A percentile compares a stretch with the other conserved stretches of the same genome.
phyloP scores from a whole-genome alignment of 257 asterid species.

The Salvia splendens region DNA sequence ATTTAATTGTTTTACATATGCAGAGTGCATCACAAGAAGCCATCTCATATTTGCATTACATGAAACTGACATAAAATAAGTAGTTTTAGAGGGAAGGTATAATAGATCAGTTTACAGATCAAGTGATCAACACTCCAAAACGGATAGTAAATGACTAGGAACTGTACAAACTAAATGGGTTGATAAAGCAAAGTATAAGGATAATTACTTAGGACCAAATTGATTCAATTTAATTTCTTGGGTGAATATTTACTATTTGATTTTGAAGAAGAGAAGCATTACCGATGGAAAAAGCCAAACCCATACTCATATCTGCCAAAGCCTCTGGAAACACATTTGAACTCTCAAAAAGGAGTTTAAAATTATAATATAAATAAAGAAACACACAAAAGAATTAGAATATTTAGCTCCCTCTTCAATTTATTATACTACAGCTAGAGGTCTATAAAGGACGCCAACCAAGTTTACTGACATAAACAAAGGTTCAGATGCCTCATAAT shows the following conservation, averaged over 20 bases:
- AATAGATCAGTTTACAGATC: background rate
- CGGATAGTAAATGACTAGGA: background rate
- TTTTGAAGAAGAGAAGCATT: constrained; percentile 29
- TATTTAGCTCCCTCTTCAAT: constrained; percentile 7
- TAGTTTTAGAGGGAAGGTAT: constrained; percentile 6
- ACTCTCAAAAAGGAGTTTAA: constrained; percentile 31
- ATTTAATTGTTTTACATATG: background rate
- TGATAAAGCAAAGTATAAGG: background rate
- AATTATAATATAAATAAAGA: constrained; percentile 9
- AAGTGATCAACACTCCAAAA: background rate
- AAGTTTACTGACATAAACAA: constrained; percentile 8
- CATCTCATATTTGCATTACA: background rate
- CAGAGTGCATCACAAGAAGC: constrained; percentile 12
- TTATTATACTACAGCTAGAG: constrained; percentile 3
- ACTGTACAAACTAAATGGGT: background rate
- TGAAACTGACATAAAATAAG: constrained; percentile 1
- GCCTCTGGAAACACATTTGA: constrained; percentile 35
- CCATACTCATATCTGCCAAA: constrained; percentile 33
- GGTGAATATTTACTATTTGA: background rate
- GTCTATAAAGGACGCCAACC: constrained; percentile 15
- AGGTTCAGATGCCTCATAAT: constrained; percentile 4
- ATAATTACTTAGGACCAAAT: constrained; percentile 1
- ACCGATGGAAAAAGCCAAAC: constrained; percentile 32
- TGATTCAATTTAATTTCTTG: constrained; percentile 14
- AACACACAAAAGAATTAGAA: background rate